Base-by-base conservation (phyloP, 164 flowering plant genomes). In the Paratinospora sagittata region DNA sequence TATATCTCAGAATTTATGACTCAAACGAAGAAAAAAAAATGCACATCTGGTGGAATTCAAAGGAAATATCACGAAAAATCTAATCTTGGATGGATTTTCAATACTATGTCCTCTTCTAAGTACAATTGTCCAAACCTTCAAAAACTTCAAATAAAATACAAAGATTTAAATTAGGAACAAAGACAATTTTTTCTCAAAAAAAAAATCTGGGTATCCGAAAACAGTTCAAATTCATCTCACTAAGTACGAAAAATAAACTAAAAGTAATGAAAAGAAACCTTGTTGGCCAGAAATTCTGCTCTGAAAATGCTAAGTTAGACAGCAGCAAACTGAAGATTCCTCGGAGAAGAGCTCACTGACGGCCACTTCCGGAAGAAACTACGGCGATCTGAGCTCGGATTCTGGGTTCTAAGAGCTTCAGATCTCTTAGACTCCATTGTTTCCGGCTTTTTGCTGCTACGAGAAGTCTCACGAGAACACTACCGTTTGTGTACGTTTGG, bases 71-170 rank as follows among this genome's bases (percentile, higher is more conserved):
- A 75, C 45, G 60, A 49, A 72, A 74, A 74, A 70, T 78, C 69
- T 78, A 77, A 57, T 37, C 75, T 70, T 73, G 80, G 79, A 68
- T 78, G 86, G 84, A 83, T 75, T 83, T 83, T 85, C 78, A 78
- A n/a, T 41, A 43, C 49, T 2, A 67, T 21, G 17, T 27, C 7
- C 27, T 68, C 63, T 23, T 21, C 55, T 3, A 8, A 68, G 43
- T 52, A 26, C 49, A 27, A n/a, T 58, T 69, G 19, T 16, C 13
- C 52, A 65, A 12, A 27, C 16, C 36, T 8, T 26, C 63, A 33
- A 19, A 65, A 62, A 43, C 43, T 60, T 61, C 30, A 72, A 65
- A 3, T 45, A 27, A 34, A 23, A 4, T 12, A 45, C 30, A n/a
- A n/a, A 49, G 8, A 55, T 30, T 63, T 26, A n/a, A n/a, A 10